Evolutionary conservation across 306 rosid species (phyloP).

Genomic region (Prunus mume): DNA sequence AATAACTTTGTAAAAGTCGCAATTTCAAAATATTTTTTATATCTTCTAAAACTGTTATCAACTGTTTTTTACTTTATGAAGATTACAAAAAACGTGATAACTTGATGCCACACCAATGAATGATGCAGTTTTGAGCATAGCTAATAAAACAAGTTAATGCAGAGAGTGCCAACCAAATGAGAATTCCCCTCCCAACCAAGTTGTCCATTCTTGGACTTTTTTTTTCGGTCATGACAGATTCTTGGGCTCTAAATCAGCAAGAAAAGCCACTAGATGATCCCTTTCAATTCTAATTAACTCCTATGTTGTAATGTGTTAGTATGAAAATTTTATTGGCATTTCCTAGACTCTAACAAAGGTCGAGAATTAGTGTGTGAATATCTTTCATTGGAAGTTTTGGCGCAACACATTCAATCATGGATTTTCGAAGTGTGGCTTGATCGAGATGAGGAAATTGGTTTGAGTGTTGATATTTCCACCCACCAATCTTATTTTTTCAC

Average conservation of each 20-base stretch:
- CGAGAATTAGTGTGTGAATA: too few species aligned
- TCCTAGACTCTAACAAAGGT: too few species aligned
- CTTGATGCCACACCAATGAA: background rate
- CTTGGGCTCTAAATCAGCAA: background rate
- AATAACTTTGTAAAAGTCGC: background rate
- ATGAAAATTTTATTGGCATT: too few species aligned
- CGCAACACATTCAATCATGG: too few species aligned
- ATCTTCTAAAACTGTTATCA: background rate
- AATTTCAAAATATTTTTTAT: background rate
- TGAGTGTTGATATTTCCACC: too few species aligned
- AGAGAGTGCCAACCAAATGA: background rate
- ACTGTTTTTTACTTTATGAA: background rate
- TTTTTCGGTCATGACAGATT: background rate
- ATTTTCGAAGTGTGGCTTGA: too few species aligned
- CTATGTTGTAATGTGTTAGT: too few species aligned
- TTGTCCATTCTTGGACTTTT: background rate
- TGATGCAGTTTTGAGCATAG: background rate
- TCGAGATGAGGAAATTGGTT: too few species aligned
- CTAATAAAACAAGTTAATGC: background rate
- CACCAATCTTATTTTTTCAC: too few species aligned
- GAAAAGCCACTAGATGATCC: background rate
- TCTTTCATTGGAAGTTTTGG: too few species aligned
- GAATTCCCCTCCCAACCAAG: background rate
- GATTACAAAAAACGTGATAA: background rate
- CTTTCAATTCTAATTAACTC: too few species aligned